Percentiles rank a stretch among this genome's conserved stretches.
Conservation (phyloP, 2,329 filamentous ascomycete genomes). For the Seiridium cupressi region DNA sequence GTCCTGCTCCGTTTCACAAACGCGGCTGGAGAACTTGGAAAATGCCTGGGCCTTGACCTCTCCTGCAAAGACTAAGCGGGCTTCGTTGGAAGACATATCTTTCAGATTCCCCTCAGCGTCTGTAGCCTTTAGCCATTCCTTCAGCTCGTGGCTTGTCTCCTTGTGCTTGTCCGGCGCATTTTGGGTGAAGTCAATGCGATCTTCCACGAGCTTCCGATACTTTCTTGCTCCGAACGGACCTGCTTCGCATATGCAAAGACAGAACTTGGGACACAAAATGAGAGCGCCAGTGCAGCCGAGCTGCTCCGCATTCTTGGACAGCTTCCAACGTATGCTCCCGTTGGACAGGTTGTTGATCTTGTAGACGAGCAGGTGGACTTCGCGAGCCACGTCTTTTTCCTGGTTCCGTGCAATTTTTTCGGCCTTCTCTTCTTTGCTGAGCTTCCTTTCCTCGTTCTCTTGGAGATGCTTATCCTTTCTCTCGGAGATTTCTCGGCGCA, state of each 20-base stretch:
- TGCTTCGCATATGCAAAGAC: conserved; percentile 87
- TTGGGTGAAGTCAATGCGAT: conserved; percentile 93
- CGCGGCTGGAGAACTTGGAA: conserved; percentile 81
- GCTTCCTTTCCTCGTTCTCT: conserved; percentile 78
- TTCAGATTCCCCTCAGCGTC: conserved; percentile 76
- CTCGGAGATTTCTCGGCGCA: conserved; percentile 89
- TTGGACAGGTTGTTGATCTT: conserved; percentile 87
- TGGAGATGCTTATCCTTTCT: conserved; percentile 75
- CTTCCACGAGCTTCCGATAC: conserved; percentile 90
- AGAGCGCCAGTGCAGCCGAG: conserved; percentile 84
- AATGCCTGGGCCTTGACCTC: conserved; percentile 79
- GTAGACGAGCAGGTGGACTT: conserved; percentile 84
- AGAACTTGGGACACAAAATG: conserved; percentile 86
- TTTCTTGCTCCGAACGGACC: conserved; percentile 78
- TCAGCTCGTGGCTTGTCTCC: conserved; percentile 56
- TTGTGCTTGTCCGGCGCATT: conserved; percentile 68
- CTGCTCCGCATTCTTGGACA: conserved; percentile 90
- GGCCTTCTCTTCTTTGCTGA: conserved; percentile 82
- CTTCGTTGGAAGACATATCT: conserved; percentile 80
- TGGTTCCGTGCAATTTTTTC: conserved; percentile 84
- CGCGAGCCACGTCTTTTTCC: conserved; percentile 82
- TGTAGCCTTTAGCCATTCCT: conserved; percentile 76
- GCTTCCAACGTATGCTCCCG: conserved; percentile 89
- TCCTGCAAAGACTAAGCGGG: conserved; percentile 85
- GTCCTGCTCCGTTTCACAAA: conserved; percentile 91